phyloP scores from a whole-genome alignment of 2,329 filamentous ascomycete genomes.

The Lasiodiplodia sp. region DNA sequence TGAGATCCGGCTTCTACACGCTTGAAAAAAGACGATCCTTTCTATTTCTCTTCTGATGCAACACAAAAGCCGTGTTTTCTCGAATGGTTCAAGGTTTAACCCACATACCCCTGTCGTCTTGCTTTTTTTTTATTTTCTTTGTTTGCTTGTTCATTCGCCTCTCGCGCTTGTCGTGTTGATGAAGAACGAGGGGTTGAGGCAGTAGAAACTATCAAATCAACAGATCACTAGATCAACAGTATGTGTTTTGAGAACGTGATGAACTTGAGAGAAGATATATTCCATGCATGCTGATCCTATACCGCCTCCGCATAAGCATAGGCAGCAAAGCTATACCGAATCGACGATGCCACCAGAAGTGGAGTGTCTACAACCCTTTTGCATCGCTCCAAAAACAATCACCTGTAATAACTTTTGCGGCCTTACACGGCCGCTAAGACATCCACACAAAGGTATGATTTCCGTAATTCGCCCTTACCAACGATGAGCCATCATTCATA shows the following conservation, averaged over 20 bases:
- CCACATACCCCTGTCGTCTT: conserved; percentile 22
- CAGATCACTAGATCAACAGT: no score
- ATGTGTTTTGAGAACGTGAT: not conserved
- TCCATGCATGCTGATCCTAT: not conserved
- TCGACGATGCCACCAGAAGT: not conserved
- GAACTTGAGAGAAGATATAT: not conserved
- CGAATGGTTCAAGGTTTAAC: conserved; percentile 1
- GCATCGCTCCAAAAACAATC: not conserved
- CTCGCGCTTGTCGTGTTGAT: not conserved
- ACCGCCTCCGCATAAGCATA: not conserved
- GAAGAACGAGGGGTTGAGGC: not conserved
- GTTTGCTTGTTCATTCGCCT: not conserved
- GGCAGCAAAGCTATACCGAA: not conserved
- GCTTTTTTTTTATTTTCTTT: not conserved
- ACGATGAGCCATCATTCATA: not conserved
- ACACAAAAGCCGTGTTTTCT: conserved; percentile 1
- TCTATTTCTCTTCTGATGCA: not conserved
- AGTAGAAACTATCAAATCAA: conserved; percentile 8
- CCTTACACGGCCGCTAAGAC: not conserved
- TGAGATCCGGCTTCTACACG: not conserved
- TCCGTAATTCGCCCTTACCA: not conserved
- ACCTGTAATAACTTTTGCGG: not conserved
- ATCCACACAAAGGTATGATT: not conserved
- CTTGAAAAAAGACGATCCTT: not conserved
- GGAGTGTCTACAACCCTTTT: conserved; percentile 3